These are phyloP conservation scores for Cystofilobasidium bisporidii DNA, from an alignment of 768 basidiomycete species.

Conservation along the genomic window DNA sequence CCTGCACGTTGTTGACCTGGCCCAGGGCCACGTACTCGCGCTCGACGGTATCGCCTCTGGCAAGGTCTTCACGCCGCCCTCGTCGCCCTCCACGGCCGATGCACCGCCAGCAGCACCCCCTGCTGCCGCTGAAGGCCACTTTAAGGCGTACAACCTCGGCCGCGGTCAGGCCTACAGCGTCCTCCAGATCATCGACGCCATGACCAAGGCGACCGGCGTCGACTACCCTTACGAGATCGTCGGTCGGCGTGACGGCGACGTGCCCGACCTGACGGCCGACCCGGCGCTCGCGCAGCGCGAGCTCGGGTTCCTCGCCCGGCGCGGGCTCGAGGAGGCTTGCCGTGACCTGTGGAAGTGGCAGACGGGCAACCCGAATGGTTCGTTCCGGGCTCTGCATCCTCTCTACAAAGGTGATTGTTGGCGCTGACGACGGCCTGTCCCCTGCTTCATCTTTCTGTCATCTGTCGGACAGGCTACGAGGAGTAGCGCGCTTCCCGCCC, in stretches of 20 bases:
- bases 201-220: constrained; percentile 81
- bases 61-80: constrained; percentile 17
- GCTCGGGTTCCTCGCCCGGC: constrained; percentile 77
- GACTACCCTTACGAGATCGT: constrained; percentile 82
- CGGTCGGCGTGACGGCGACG: constrained; percentile 81
- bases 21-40: constrained; percentile 85
- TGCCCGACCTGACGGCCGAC: constrained; percentile 91
- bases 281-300: constrained; percentile 83
- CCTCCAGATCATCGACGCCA: constrained; percentile 85
- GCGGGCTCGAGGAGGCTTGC: constrained; percentile 84
- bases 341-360: constrained; percentile 98
- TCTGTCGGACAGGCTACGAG: too few species aligned
- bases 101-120: neutral
- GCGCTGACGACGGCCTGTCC: too few species aligned
- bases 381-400: too few species aligned
- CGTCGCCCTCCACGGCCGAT: constrained; percentile 2
- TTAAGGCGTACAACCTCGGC: constrained; percentile 94
- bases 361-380: constrained; percentile 71
- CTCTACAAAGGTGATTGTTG: too few species aligned
- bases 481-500: too few species aligned
- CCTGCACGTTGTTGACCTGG: constrained; percentile 71
- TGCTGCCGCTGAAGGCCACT: constrained; percentile 44
- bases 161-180: constrained; percentile 87
- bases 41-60: constrained; percentile 59
- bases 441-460: too few species aligned